Conservation (phyloP, 306 rosid genomes). For the Vigna mungo region DNA sequence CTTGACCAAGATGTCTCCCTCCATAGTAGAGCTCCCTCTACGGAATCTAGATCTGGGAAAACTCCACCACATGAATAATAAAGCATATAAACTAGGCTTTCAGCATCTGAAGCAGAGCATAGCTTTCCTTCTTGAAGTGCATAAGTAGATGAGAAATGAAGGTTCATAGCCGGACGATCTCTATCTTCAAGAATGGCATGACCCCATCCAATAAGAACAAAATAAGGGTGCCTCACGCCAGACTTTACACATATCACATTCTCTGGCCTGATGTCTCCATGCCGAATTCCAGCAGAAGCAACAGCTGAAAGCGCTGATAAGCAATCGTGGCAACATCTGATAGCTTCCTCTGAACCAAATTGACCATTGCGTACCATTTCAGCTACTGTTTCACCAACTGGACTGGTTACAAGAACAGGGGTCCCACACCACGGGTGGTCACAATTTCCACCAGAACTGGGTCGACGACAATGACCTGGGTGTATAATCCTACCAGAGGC, state of each 20-base stretch:
- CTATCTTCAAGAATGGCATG: conserved; percentile 95
- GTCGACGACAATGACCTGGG: conserved; percentile 88
- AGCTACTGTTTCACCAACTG: conserved; percentile 87
- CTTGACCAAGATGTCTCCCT: conserved; percentile 95
- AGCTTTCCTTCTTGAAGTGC: conserved; percentile 96
- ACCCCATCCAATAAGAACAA: conserved; percentile 94
- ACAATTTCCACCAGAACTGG: conserved; percentile 89
- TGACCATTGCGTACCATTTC: conserved; percentile 71
- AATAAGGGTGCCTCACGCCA: conserved; percentile 64
- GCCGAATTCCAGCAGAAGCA: conserved; percentile 84
- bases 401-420: conserved; percentile 88
- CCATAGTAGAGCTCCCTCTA: conserved; percentile 96
- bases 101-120: conserved; percentile 98
- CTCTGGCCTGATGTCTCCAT: conserved; percentile 95
- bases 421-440: conserved; percentile 99
- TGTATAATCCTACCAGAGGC: conserved; percentile 97
- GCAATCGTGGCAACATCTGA: conserved; percentile 95
- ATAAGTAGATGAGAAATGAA: conserved; percentile 90
- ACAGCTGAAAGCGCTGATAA: conserved; percentile 87
- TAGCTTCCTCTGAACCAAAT: conserved; percentile 80
- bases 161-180: conserved; percentile 96
- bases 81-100: conserved; percentile 95
- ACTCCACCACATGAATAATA: conserved; percentile 82
- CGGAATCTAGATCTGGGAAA: conserved; percentile 86
- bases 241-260: conserved; percentile 77